These are phyloP conservation scores for Trametes cubensis DNA, from an alignment of 768 basidiomycete genomes.

Conservation along the genomic window DNA sequence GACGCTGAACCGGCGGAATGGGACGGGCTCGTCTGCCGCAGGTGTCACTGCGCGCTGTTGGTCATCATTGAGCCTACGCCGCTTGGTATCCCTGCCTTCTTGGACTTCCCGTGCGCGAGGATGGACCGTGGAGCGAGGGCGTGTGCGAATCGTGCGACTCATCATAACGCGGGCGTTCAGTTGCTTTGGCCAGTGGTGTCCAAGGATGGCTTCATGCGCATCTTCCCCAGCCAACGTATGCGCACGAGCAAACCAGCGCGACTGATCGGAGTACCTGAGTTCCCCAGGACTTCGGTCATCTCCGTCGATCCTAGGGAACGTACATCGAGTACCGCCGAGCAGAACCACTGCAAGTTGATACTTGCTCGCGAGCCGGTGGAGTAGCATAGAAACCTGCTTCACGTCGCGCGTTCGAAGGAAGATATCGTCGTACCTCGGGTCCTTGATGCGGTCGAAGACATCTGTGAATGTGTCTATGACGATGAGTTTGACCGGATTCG, in stretches of 20 bases:
- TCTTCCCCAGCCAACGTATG: conserved; percentile 59
- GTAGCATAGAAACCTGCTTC: conserved; percentile 61
- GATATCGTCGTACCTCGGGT: conserved; percentile 62
- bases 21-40: conserved; percentile 39
- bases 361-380: conserved; percentile 70
- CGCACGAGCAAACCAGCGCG: conserved; percentile 74
- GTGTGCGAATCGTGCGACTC: conserved; percentile 70
- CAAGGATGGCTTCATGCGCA: conserved; percentile 79
- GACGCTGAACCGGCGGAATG: conserved; percentile 73
- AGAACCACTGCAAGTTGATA: conserved; percentile 76
- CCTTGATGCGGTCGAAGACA: conserved; percentile 69
- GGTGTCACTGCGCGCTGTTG: background rate
- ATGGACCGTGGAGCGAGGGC: conserved; percentile 47
- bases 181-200: conserved; percentile 93
- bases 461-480: conserved; percentile 89
- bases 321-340: conserved; percentile 65
- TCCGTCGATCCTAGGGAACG: conserved; percentile 22
- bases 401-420: conserved; percentile 75
- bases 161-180: conserved; percentile 86
- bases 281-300: conserved; percentile 35
- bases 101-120: background rate
- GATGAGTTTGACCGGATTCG: conserved; percentile 72
- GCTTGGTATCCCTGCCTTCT: conserved; percentile 35
- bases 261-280: conserved; percentile 71
- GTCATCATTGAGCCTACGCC: conserved; percentile 29